phyloP scores from a whole-genome alignment of 23 red algal species.

The Gracilaria domingensis region DNA sequence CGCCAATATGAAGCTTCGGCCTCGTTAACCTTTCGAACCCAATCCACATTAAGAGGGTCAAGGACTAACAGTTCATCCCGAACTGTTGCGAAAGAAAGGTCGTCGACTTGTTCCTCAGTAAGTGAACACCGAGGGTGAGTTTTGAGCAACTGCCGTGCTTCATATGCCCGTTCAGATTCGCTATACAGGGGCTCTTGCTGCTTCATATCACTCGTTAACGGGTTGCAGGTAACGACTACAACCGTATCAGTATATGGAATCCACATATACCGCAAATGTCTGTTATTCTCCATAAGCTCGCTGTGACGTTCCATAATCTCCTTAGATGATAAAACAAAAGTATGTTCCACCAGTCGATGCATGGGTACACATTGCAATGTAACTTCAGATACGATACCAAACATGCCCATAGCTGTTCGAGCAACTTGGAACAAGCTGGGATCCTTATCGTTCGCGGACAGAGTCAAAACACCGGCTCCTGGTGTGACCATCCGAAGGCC shows the following conservation, averaged over 20 bases:
- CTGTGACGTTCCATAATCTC: slow-evolving; percentile 66
- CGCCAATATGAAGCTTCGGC: slow-evolving; percentile 89
- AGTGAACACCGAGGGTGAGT: slow-evolving; percentile 32
- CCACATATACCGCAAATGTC: slow-evolving; percentile 98
- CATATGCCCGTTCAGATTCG: slow-evolving; percentile 38
- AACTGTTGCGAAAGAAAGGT: slow-evolving; percentile 70
- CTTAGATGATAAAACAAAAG: slow-evolving; percentile 51
- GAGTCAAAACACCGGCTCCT: slow-evolving; percentile 59
- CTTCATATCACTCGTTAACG: slow-evolving; percentile 15
- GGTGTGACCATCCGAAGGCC: slow-evolving; percentile 78
- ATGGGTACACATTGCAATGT: slow-evolving; percentile 80
- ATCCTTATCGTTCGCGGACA: slow-evolving; percentile 69
- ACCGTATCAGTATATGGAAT: slow-evolving; percentile 91
- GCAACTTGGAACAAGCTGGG: slow-evolving; percentile 64
- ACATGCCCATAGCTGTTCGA: slow-evolving; percentile 79
- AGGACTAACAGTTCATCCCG: slow-evolving; percentile 78
- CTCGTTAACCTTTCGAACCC: slow-evolving; percentile 78
- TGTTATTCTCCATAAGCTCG: slow-evolving; percentile 58
- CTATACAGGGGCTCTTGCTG: not conserved
- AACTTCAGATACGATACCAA: slow-evolving; percentile 86
- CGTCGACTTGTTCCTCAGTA: slow-evolving; percentile 36
- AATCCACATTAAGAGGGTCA: slow-evolving; percentile 81
- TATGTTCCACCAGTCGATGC: slow-evolving; percentile 80
- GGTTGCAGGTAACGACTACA: slow-evolving; percentile 88
- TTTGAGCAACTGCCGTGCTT: slow-evolving; percentile 56